Conservation (phyloP, 2,329 filamentous ascomycete genomes). For the Proliferodiscus dingleyae region DNA sequence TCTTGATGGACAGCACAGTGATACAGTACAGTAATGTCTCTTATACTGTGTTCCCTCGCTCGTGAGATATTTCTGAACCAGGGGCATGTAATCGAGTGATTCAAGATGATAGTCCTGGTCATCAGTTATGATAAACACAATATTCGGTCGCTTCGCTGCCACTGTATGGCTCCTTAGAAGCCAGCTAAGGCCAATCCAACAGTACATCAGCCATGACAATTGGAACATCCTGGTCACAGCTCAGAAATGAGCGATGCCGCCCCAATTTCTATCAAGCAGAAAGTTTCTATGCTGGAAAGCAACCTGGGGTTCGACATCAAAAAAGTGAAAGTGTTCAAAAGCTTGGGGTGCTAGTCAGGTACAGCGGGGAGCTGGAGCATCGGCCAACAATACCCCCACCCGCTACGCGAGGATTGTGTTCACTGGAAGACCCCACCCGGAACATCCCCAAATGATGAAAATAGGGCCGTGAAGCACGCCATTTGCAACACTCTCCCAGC, state of each 20-base stretch:
- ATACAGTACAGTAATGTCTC: conserved; percentile 55
- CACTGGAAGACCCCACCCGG: not conserved
- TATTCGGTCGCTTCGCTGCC: conserved; percentile 43
- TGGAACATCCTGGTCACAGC: no score
- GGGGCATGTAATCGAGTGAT: conserved; percentile 52
- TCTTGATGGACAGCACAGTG: conserved; percentile 56
- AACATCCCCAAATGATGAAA: not conserved
- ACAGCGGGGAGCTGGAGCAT: not conserved
- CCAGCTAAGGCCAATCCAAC: not conserved
- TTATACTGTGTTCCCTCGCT: conserved; percentile 49
- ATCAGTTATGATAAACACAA: conserved; percentile 58
- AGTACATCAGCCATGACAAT: not conserved
- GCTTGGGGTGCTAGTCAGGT: not conserved
- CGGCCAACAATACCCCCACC: not conserved
- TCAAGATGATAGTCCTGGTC: conserved; percentile 57
- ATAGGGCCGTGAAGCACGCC: not conserved
- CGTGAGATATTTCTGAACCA: conserved; percentile 46
- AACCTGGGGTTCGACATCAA: no score
- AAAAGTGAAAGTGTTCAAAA: no score
- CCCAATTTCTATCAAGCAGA: no score
- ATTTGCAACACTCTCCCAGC: not conserved
- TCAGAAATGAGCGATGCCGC: no score
- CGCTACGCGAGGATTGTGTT: not conserved
- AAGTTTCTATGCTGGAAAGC: no score
- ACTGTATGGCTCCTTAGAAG: not conserved